Base-by-base conservation (phyloP, 208 protist genomes). In the Trypanosoma scelopori region DNA sequence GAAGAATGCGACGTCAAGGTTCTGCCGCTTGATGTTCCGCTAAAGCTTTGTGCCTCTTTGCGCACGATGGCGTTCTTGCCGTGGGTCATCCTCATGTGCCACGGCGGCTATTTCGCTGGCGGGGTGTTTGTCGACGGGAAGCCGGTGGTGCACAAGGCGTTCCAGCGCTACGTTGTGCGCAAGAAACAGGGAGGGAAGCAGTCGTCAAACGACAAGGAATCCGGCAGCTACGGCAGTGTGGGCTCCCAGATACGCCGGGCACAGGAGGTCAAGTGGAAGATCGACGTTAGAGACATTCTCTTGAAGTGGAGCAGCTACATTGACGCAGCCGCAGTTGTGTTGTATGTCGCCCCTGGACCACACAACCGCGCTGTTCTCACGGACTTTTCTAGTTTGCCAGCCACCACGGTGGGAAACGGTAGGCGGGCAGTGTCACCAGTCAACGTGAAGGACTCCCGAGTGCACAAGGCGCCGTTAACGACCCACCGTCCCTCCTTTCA, bases 151-250 rank as follows among this genome's bases (percentile, higher is more conserved):
- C 89, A 97, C 78, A 95, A 93, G 58, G 63, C 86, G 0, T 96
- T 95, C 45, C 85, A 93, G 70, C 81, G 91, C n/a, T 97, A 97
- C 60, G 87, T 95, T 4, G 84, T 93, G 55, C 85, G 92, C 25
- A 97, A 97, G 59, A 97, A 97, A 69, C 92, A 97, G 69, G 92
- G 92, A 20, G 88, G 90, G 27, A 89, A 91, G 63, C 92, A 97
- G 69, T 92, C 89, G 1, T 89, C 70, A 16, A 84, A 86, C 57
- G 85, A 88, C 18, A 91, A 91, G 71, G 86, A 95, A 48, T 70
- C 63, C 5, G 82, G 82, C 32, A 89, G 81, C 49, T 94, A 85
- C 62, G 78, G 84, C 64, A 93, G 87, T 47, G 76, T 86, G 7
- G 92, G 92, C 18, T 93, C 88, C 0, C 79, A 89, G 63, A 95